Base-by-base conservation (phyloP, 139 green algal species). In the Chlorella sp. region DNA sequence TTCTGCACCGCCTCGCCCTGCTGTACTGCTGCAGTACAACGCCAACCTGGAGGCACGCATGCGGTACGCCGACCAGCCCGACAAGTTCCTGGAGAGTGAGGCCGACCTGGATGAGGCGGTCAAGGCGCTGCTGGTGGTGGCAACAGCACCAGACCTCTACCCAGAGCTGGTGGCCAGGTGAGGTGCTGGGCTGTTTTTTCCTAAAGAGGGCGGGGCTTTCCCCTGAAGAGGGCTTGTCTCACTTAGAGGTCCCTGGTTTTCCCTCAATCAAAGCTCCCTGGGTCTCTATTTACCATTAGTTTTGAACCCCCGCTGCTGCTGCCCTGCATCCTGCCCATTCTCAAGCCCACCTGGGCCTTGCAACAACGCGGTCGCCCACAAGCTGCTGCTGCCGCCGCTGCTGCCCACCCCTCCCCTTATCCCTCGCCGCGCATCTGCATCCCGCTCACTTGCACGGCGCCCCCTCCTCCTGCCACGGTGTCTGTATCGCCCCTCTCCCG, bases 41-140 rank as follows among this genome's bases (percentile, higher is more conserved):
- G 95, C 85, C 40, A 97, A 99, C 93, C 77, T 98, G 84, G 95
- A 97, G 90, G 89, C 94, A 86, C 96, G 97, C 60, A 94, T 96
- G 85, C 97, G 97, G 93, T 95, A 98, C 90, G 87, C 94, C 5
- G 96, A 99, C 60, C 80, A 97, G 77, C 98, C 98, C 0, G 94
- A 97, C 71, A 95, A 94, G 79, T 99, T 99, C 91, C 93, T 99
- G 89, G 97, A 99, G 1, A 97, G 92, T 26, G 98, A 99, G 94
- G 90, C 99, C 34, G 97, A 99, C 60, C 93, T 99, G 66, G 97
- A 99, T 90, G 94, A 98, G 81, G 91, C 93, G 21, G 91, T 98
- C 39, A 94, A 95, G 81, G 88, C 91, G 42, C 89, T 98, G 79
- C 64, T 95, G 86, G 90, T 94, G 93, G 91, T 97, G 42, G 94